Conservation (phyloP, 805 yeast species). For the Sungouiella blattae region DNA sequence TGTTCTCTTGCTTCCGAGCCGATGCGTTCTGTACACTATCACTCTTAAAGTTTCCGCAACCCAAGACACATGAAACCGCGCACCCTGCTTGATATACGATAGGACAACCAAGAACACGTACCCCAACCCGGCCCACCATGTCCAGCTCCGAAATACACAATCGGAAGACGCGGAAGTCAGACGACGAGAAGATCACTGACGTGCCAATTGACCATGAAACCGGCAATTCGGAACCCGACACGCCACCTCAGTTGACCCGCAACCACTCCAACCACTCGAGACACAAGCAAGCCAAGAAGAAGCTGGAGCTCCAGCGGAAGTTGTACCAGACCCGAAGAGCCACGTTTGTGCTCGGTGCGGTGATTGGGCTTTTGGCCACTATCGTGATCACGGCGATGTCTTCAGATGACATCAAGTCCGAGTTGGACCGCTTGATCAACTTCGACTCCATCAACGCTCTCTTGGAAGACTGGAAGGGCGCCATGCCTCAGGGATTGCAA, state of each 20-base stretch:
- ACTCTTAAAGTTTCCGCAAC: no score
- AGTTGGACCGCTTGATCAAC: conserved; percentile 43
- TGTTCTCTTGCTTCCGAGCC: no score
- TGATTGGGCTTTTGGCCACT: conserved; percentile 66
- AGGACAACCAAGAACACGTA: no score
- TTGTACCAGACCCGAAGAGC: conserved; percentile 53
- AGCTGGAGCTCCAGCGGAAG: conserved; percentile 9
- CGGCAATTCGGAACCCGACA: no score
- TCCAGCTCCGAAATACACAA: background rate
- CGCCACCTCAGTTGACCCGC: background rate
- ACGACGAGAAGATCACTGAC: no score
- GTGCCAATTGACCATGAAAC: no score
- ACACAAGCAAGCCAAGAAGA: conserved; percentile 2
- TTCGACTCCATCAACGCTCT: conserved; percentile 57
- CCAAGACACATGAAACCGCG: no score
- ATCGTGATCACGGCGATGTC: conserved; percentile 47
- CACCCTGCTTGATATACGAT: no score
- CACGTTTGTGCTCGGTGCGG: conserved; percentile 65
- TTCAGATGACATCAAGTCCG: conserved; percentile 40
- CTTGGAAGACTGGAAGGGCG: conserved; percentile 63
- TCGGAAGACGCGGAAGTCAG: no score
- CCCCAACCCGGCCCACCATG: no score
- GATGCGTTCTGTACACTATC: no score
- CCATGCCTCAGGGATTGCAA: conserved; percentile 64
- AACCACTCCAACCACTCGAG: conserved; percentile 4